These are phyloP conservation scores for Helotiales sp. DNA, from an alignment of 2,329 filamentous ascomycete species.

Conservation along the genomic window DNA sequence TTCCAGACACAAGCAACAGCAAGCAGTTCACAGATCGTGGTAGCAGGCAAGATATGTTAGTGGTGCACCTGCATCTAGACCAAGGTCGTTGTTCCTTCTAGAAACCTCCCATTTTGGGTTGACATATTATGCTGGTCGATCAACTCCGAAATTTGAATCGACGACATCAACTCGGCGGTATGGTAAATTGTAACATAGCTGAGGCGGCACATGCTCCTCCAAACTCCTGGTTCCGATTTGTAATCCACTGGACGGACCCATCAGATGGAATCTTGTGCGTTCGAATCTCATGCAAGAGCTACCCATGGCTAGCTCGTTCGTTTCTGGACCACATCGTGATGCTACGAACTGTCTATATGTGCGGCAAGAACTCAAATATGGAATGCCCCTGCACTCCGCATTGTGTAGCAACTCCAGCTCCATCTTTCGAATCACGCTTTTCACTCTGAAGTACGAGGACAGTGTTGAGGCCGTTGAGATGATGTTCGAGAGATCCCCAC, in stretches of 20 bases:
- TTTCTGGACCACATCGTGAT: background rate
- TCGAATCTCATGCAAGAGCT: background rate
- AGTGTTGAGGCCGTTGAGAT: background rate
- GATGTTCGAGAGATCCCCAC: background rate
- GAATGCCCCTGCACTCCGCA: background rate
- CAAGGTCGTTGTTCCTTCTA: background rate
- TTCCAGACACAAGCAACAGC: background rate
- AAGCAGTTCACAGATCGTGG: background rate
- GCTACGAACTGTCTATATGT: background rate
- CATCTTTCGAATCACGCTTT: background rate
- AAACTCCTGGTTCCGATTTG: background rate
- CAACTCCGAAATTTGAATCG: background rate
- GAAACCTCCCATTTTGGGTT: background rate
- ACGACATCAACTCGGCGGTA: background rate
- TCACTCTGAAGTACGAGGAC: background rate
- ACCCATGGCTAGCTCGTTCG: background rate
- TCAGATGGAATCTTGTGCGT: background rate
- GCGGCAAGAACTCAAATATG: background rate
- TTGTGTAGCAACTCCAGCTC: background rate
- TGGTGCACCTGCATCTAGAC: background rate
- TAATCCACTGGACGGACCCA: background rate
- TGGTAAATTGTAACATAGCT: background rate
- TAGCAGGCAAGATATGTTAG: background rate
- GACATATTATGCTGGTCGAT: background rate
- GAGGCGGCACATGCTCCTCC: background rate